phyloP scores from a whole-genome alignment of 768 basidiomycete genomes.

The Cystobasidium onofrii region DNA sequence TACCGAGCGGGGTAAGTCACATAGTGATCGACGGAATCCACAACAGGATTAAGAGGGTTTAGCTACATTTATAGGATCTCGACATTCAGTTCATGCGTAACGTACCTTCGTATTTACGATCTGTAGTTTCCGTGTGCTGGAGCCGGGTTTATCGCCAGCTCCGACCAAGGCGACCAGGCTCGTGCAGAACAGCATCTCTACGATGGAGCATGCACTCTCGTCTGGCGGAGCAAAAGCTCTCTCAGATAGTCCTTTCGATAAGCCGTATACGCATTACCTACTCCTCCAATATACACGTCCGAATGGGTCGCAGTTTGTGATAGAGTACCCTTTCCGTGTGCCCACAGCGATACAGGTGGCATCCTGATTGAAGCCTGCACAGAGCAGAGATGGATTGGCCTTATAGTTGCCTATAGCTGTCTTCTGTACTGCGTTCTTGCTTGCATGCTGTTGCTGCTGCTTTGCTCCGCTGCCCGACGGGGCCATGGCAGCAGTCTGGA shows the following conservation, averaged over 20 bases:
- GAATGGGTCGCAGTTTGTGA: constrained; percentile 96
- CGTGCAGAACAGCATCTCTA: constrained; percentile 99
- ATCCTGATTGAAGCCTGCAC: constrained; percentile 17
- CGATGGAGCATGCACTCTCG: constrained; percentile 88
- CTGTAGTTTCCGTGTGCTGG: constrained; percentile 85
- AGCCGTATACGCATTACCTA: constrained; percentile 55
- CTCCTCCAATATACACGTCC: constrained; percentile 92
- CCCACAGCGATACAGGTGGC: constrained; percentile 80
- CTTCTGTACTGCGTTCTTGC: not conserved
- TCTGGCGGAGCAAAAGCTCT: too few relatives aligned
- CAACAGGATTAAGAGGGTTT: not conserved
- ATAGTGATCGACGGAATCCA: not conserved
- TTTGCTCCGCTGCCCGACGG: not conserved
- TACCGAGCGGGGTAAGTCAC: not conserved
- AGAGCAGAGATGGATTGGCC: constrained; percentile 21
- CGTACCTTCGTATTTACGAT: constrained; percentile 96
- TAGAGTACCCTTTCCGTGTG: constrained; percentile 88
- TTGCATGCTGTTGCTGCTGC: not conserved
- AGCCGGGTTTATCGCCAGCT: constrained; percentile 81
- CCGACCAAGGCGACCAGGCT: constrained; percentile 95
- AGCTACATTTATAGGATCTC: not conserved
- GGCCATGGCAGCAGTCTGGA: not conserved
- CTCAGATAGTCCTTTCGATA: too few relatives aligned
- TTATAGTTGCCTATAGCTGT: constrained; percentile 21
- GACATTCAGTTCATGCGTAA: not conserved